Evolutionary conservation across 2,329 filamentous ascomycete genomes (phyloP).

Genomic region (Torrubiella hemipterigena): DNA sequence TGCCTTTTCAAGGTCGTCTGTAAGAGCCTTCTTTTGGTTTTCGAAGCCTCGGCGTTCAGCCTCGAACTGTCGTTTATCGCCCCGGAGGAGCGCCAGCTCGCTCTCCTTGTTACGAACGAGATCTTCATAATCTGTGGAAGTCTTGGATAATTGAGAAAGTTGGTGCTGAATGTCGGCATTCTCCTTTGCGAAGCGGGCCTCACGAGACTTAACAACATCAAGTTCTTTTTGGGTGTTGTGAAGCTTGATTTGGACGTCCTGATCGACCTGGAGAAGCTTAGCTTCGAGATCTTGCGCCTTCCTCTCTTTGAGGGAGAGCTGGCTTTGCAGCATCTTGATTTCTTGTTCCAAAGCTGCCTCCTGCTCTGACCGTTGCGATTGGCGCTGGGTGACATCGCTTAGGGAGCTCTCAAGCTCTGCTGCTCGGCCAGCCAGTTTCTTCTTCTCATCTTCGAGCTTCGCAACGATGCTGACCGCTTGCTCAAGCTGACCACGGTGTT

Average conservation of each 20-base stretch:
- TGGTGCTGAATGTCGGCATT: constrained; percentile 76
- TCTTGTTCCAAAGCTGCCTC: constrained; percentile 72
- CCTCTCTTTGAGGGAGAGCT: constrained; percentile 76
- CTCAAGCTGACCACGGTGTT: constrained; percentile 70
- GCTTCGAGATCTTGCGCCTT: constrained; percentile 80
- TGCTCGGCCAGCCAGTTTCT: constrained; percentile 55
- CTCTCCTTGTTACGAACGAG: constrained; percentile 89
- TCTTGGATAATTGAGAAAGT: constrained; percentile 75
- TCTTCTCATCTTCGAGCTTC: constrained; percentile 78
- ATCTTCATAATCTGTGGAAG: constrained; percentile 91
- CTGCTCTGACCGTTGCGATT: constrained; percentile 62
- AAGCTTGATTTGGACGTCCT: constrained; percentile 80
- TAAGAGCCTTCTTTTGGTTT: constrained; percentile 60
- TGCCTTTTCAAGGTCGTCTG: constrained; percentile 67
- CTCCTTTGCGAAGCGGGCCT: constrained; percentile 67
- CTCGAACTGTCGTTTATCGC: constrained; percentile 74
- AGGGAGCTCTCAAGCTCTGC: constrained; percentile 60
- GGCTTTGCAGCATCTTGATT: constrained; percentile 83
- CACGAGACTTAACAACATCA: constrained; percentile 57
- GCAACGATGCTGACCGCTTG: constrained; percentile 82
- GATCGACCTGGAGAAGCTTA: constrained; percentile 73
- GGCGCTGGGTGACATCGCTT: constrained; percentile 55
- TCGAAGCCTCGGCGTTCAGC: constrained; percentile 69
- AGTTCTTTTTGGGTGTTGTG: constrained; percentile 69
- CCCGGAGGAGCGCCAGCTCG: constrained; percentile 73